Percentiles rank a stretch among this genome's conserved stretches.
These are phyloP conservation scores for Claviceps sp. DNA, from an alignment of 2,329 filamentous ascomycete genomes.

Conservation along the genomic window DNA sequence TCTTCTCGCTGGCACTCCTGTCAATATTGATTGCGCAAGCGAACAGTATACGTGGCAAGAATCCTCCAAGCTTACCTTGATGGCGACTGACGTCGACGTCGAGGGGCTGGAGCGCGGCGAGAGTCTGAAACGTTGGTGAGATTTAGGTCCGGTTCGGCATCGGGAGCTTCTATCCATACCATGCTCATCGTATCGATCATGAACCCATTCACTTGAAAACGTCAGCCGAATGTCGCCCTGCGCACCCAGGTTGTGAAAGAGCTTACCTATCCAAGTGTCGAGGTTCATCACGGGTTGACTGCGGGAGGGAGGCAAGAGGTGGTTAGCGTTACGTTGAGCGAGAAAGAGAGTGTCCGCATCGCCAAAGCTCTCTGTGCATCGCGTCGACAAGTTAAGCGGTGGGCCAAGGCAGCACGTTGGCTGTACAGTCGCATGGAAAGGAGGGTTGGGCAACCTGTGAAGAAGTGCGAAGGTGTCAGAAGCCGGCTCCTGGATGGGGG, in stretches of 20 bases:
- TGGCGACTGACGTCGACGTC: conserved; percentile 30
- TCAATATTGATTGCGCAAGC: neutral
- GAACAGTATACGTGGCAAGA: neutral
- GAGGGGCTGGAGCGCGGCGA: conserved; percentile 27
- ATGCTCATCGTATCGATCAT: conserved; percentile 75
- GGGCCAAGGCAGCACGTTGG: conserved; percentile 16
- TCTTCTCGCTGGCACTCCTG: conserved; percentile 28
- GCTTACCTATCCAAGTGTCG: conserved; percentile 58
- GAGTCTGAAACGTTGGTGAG: conserved; percentile 19
- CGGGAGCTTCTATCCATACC: conserved; percentile 26
- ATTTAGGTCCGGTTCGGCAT: neutral
- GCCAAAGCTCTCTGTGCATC: conserved; percentile 17
- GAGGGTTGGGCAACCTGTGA: conserved; percentile 22
- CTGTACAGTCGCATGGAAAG: conserved; percentile 13
- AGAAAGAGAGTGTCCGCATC: conserved; percentile 14
- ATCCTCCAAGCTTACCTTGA: conserved; percentile 18
- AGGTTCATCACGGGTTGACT: conserved; percentile 49
- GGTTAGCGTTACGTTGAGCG: conserved; percentile 22
- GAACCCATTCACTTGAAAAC: conserved; percentile 71
- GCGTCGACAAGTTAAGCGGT: conserved; percentile 17
- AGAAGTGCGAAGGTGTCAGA: neutral
- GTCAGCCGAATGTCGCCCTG: conserved; percentile 12
- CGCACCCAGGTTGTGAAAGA: conserved; percentile 5
- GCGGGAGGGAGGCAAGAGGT: conserved; percentile 25
- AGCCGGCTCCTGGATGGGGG: neutral